Conservation (phyloP, 73 alveolate species). For the Halteria grandinella region DNA sequence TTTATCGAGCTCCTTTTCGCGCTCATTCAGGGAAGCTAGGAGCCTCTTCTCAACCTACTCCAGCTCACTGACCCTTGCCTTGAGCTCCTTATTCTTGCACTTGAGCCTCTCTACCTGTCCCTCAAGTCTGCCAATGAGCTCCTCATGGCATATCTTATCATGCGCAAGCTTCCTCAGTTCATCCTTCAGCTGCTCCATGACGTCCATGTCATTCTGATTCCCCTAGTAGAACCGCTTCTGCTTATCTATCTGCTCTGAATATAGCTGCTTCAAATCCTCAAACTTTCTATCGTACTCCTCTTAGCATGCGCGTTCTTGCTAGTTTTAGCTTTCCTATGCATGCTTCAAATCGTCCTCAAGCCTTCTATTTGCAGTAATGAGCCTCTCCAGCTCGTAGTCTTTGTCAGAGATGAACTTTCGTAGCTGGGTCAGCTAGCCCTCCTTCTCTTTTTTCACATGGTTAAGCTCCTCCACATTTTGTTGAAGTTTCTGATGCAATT, state of each 20-base stretch:
- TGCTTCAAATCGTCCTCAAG: constrained; percentile 31
- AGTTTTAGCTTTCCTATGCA: not conserved
- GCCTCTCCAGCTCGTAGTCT: constrained; percentile 29
- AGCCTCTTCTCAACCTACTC: constrained; percentile 34
- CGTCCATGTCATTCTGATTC: constrained; percentile 27
- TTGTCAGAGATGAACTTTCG: constrained; percentile 28
- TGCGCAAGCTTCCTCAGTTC: constrained; percentile 47
- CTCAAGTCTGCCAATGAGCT: constrained; percentile 21
- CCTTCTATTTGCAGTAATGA: not conserved
- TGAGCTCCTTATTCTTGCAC: constrained; percentile 8
- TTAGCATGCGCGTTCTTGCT: constrained; percentile 1
- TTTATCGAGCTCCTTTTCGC: constrained; percentile 47
- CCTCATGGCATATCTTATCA: constrained; percentile 32
- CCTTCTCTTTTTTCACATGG: constrained; percentile 17
- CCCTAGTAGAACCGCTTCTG: not conserved
- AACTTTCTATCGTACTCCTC: constrained; percentile 13
- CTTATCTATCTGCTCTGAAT: constrained; percentile 22
- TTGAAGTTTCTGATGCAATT: not conserved
- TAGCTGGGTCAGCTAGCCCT: not conserved
- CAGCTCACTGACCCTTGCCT: not conserved
- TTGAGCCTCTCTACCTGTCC: not conserved
- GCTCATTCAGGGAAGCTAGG: constrained; percentile 8
- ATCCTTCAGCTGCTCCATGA: constrained; percentile 32
- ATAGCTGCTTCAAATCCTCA: constrained; percentile 30
- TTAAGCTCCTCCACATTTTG: not conserved